Evolutionary conservation across 805 yeast genomes (phyloP).

Genomic region (Metschnikowia continentalis): DNA sequence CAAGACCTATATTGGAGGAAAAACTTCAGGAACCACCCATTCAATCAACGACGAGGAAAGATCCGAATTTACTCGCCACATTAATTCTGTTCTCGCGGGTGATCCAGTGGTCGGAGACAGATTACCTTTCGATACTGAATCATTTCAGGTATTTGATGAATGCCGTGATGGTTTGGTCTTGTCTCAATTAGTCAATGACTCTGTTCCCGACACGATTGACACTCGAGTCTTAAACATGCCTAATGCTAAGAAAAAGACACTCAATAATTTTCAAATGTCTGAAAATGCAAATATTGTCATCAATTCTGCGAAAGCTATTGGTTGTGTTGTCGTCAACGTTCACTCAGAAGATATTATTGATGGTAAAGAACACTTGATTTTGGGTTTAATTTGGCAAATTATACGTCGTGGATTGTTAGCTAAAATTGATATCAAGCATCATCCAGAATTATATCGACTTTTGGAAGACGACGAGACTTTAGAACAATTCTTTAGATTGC

Average conservation of each 20-base stretch:
- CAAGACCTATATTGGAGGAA: conserved; percentile 78
- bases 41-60: conserved; percentile 97
- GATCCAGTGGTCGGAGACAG: conserved; percentile 81
- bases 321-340: conserved; percentile 96
- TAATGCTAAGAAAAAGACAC: conserved; percentile 61
- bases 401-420: conserved; percentile 92
- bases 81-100: conserved; percentile 85
- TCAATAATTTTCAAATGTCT: conserved; percentile 91
- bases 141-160: conserved; percentile 94
- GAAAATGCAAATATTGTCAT: conserved; percentile 97
- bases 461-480: conserved; percentile 95
- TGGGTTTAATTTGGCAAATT: conserved; percentile 95
- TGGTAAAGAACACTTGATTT: conserved; percentile 86
- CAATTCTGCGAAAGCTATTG: conserved; percentile 98
- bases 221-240: conserved; percentile 94
- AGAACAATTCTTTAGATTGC: conserved; percentile 92
- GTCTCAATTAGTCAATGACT: conserved; percentile 91
- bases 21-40: conserved; percentile 89
- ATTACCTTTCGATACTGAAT: conserved; percentile 87
- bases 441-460: conserved; percentile 92
- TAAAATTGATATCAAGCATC: conserved; percentile 92
- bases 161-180: conserved; percentile 92
- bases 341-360: conserved; percentile 94
- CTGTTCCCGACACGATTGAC: conserved; percentile 97
- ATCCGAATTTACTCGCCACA: conserved; percentile 91